Conservation (phyloP, 2,329 filamentous ascomycete species). For the Venturia pyrina region DNA sequence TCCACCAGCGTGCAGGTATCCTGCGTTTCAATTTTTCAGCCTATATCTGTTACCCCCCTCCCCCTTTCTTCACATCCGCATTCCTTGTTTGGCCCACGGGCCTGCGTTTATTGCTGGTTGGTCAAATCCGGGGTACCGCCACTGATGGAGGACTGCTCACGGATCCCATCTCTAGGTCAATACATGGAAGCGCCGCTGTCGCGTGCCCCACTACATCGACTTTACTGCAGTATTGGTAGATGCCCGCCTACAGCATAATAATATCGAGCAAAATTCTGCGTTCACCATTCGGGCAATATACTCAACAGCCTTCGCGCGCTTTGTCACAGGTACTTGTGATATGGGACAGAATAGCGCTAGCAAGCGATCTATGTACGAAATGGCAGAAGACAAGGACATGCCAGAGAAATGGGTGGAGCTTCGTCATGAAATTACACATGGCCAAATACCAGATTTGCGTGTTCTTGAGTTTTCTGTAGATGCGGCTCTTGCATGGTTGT, state of each 20-base stretch:
- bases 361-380: slow-evolving; percentile 9
- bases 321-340: slow-evolving; percentile 11
- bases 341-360: background rate
- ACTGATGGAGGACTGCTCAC: background rate
- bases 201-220: slow-evolving; percentile 6
- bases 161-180: background rate
- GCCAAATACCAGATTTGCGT: slow-evolving; percentile 5
- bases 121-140: background rate
- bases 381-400: slow-evolving; percentile 4
- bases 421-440: slow-evolving; percentile 11
- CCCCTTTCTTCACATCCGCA: background rate
- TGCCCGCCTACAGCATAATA: slow-evolving; percentile 6
- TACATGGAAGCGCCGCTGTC: slow-evolving; percentile 4
- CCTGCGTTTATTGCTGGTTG: background rate
- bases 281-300: slow-evolving; percentile 4
- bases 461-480: background rate
- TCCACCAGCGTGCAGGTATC: background rate
- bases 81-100: background rate
- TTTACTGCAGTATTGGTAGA: slow-evolving; percentile 5
- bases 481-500: slow-evolving; percentile 4
- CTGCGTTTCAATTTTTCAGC: background rate
- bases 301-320: slow-evolving; percentile 1
- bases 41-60: background rate
- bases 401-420: slow-evolving; percentile 6
- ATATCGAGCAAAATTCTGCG: background rate